Evolutionary conservation across 2,329 filamentous ascomycete genomes (phyloP), one percentile per base, ranked within the genome.

Genomic region (Aspergillus tubingensis): DNA sequence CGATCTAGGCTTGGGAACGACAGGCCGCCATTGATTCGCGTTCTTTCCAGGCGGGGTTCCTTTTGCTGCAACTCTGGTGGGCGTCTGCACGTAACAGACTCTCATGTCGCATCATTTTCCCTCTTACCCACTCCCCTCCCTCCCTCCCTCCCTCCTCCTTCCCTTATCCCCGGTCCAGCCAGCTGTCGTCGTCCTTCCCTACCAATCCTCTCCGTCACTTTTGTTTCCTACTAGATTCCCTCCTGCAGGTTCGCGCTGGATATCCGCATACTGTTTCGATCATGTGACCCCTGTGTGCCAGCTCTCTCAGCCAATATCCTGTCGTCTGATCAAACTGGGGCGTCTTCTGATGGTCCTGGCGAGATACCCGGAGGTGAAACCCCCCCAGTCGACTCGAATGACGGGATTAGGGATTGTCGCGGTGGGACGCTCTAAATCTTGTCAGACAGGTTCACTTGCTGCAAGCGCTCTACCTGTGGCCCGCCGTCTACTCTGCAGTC

Each of bases 271-370:
- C 62, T 60, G 50, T 57, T 67, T 69, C 64, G 66, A 71, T 77
- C 74, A 77, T 77, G 74, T 77, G 74, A 77, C 72, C 64, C 32
- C 25, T n/a, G 62, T 62, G 65, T 67, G 64, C 54, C 62, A 57
- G 55, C 53, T 39, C 32, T 62, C 43, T 66, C 65, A 59, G 68
- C 69, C 72, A 72, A 70, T 67, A 62, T 67, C 59, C 61, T 51
- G 58, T 56, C 60, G 51, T 64, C 59, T 58, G 64, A 67, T 67
- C 65, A 63, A 55, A 55, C 63, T 53, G 53, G 62, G 62, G 59
- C 53, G 59, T 59, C 55, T 56, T 58, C 54, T 67, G 58, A 63
- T 65, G 67, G 63, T 39, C 25, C 41, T 30, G 53, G 53, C 56
- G 54, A 65, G 65, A 65, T 64, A 64, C 43, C 11, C 63, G 63